phyloP scores from a whole-genome alignment of 2,329 filamentous ascomycete genomes.

The Chaetomium sp. region DNA sequence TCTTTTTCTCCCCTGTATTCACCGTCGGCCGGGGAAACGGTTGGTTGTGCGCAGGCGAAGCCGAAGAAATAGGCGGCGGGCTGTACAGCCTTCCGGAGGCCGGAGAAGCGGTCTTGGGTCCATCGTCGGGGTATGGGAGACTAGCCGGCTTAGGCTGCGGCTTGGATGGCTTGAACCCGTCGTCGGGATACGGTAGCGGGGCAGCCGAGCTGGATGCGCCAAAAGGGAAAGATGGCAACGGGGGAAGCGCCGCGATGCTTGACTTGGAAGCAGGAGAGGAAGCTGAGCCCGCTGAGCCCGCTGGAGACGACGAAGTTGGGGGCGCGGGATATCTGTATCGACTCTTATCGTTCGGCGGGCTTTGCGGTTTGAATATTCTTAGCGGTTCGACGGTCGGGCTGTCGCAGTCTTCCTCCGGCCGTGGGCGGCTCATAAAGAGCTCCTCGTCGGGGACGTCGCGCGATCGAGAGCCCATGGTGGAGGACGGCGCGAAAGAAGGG shows the following conservation, averaged over 20 bases:
- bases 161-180: constrained; percentile 26
- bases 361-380: constrained; percentile 75
- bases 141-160: constrained; percentile 7
- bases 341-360: constrained; percentile 47
- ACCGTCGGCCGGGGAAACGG: constrained; percentile 49
- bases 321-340: constrained; percentile 48
- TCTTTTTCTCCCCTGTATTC: constrained; percentile 50
- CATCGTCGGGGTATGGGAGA: constrained; percentile 40
- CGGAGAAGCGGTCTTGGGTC: constrained; percentile 29
- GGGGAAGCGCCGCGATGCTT: constrained; percentile 25
- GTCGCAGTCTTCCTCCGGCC: constrained; percentile 46
- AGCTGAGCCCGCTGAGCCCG: constrained; percentile 29
- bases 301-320: constrained; percentile 30
- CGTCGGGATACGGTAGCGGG: constrained; percentile 42
- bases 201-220: constrained; percentile 65
- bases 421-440: constrained; percentile 66
- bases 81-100: constrained; percentile 29
- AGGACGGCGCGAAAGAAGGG: neutral
- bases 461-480: constrained; percentile 41
- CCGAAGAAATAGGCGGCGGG: constrained; percentile 29
- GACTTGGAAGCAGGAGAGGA: constrained; percentile 43
- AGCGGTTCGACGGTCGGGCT: constrained; percentile 78
- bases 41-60: constrained; percentile 41
- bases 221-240: constrained; percentile 48
- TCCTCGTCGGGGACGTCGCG: constrained; percentile 71